phyloP scores from a whole-genome alignment of 768 basidiomycete species.

The Trametes gibbosa region DNA sequence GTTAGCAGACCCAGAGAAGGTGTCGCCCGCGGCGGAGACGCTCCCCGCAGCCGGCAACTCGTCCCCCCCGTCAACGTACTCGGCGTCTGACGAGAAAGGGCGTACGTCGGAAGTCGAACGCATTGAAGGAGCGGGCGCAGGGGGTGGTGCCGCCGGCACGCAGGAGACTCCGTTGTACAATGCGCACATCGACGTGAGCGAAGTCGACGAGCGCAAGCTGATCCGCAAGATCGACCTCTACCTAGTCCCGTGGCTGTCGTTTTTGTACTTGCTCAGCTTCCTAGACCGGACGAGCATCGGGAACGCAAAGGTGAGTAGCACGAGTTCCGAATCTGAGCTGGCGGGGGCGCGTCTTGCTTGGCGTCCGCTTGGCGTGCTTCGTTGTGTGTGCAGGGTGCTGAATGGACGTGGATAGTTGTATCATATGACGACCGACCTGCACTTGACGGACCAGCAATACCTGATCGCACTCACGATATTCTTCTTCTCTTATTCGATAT shows the following conservation, averaged over 20 bases:
- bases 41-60: slow-evolving; percentile 12
- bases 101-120: slow-evolving; percentile 24
- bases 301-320: slow-evolving; percentile 39
- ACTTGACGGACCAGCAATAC: slow-evolving; percentile 66
- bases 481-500: slow-evolving; percentile 59
- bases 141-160: background rate
- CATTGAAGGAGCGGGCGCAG: background rate
- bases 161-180: slow-evolving; percentile 30
- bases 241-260: slow-evolving; percentile 69
- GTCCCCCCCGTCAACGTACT: slow-evolving; percentile 18
- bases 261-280: slow-evolving; percentile 77
- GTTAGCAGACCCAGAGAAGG: slow-evolving; percentile 19
- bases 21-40: background rate
- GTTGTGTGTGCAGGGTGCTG: background rate
- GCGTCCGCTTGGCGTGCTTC: background rate
- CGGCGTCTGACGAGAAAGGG: slow-evolving; percentile 29
- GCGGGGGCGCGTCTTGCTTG: background rate
- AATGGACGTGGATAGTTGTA: slow-evolving; percentile 48
- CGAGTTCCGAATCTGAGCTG: background rate
- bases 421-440: slow-evolving; percentile 52
- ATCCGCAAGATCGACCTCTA: slow-evolving; percentile 66
- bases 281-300: slow-evolving; percentile 57
- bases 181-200: slow-evolving; percentile 54
- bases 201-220: slow-evolving; percentile 65
- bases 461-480: slow-evolving; percentile 58